Evolutionary conservation across 2,329 filamentous ascomycete species (phyloP).

Genomic region (Penicillium italicum): DNA sequence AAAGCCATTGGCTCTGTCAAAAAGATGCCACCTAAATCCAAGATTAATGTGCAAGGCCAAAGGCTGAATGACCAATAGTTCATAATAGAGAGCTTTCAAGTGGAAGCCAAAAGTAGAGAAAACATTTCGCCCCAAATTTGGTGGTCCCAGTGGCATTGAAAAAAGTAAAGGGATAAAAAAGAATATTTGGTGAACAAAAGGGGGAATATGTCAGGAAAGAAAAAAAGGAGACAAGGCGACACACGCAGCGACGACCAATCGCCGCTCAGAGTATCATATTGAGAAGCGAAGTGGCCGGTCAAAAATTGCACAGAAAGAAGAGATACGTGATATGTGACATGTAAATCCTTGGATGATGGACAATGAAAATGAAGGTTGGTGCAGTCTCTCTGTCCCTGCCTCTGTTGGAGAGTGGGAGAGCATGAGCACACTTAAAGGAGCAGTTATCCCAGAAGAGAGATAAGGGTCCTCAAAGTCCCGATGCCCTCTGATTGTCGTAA

Average conservation of each 20-base stretch:
- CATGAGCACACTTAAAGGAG: background rate
- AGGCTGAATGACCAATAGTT: slow-evolving; percentile 18
- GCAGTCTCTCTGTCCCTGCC: slow-evolving; percentile 16
- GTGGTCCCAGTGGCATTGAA: slow-evolving; percentile 21
- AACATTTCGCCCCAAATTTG: slow-evolving; percentile 20
- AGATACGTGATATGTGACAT: slow-evolving; percentile 27
- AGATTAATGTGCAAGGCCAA: slow-evolving; percentile 18
- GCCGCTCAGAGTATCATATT: slow-evolving; percentile 22
- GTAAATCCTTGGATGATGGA: slow-evolving; percentile 23
- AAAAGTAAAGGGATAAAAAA: slow-evolving; percentile 16
- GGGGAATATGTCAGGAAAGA: slow-evolving; percentile 35
- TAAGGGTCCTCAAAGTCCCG: background rate
- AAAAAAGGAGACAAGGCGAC: slow-evolving; percentile 21
- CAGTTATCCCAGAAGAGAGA: background rate
- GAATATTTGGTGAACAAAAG: slow-evolving; percentile 29
- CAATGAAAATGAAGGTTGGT: slow-evolving; percentile 26
- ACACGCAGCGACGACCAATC: slow-evolving; percentile 11
- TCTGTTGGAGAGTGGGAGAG: background rate
- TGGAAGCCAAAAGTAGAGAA: slow-evolving; percentile 11
- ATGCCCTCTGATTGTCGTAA: slow-evolving; percentile 2
- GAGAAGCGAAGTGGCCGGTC: slow-evolving; percentile 21
- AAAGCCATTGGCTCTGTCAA: slow-evolving; percentile 16
- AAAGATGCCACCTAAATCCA: slow-evolving; percentile 20
- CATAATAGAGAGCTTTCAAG: slow-evolving; percentile 14
- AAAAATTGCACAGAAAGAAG: slow-evolving; percentile 25